phyloP scores from a whole-genome alignment of 495 filamentous ascomycete genomes.

The Bacidia rubella region DNA sequence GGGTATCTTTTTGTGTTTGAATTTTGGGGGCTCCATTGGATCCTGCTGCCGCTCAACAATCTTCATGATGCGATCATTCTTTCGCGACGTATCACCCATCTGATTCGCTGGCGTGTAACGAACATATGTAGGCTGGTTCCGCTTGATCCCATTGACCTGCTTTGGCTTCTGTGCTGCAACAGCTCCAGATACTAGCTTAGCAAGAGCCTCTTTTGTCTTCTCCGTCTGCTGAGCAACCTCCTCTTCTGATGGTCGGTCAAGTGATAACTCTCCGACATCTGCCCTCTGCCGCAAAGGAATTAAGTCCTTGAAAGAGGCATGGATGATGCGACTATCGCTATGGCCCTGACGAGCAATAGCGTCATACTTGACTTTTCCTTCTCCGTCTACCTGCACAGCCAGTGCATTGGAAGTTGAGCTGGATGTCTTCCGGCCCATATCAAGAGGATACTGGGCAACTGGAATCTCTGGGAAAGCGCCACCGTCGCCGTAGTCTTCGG shows the following conservation, averaged over 20 bases:
- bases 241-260: slow-evolving; percentile 76
- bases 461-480: slow-evolving; percentile 92
- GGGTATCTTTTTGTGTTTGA: slow-evolving; percentile 97
- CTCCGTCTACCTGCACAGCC: slow-evolving; percentile 75
- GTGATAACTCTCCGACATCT: slow-evolving; percentile 83
- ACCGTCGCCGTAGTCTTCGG: slow-evolving; percentile 91
- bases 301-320: slow-evolving; percentile 91
- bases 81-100: slow-evolving; percentile 80
- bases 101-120: slow-evolving; percentile 91
- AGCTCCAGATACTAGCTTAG: slow-evolving; percentile 67
- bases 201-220: slow-evolving; percentile 74
- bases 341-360: slow-evolving; percentile 90
- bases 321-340: slow-evolving; percentile 66
- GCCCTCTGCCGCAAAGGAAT: slow-evolving; percentile 90
- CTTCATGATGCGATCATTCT: slow-evolving; percentile 95
- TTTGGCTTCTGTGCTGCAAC: slow-evolving; percentile 91
- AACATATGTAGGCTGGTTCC: slow-evolving; percentile 83
- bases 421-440: slow-evolving; percentile 74
- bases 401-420: slow-evolving; percentile 69
- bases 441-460: slow-evolving; percentile 87
- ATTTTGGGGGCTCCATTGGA: slow-evolving; percentile 96
- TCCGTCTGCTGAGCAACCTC: slow-evolving; percentile 71
- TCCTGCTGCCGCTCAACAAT: slow-evolving; percentile 91
- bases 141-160: slow-evolving; percentile 64
- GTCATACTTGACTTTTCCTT: slow-evolving; percentile 92